phyloP scores from a whole-genome alignment of 768 basidiomycete genomes.

The Chiua virens region DNA sequence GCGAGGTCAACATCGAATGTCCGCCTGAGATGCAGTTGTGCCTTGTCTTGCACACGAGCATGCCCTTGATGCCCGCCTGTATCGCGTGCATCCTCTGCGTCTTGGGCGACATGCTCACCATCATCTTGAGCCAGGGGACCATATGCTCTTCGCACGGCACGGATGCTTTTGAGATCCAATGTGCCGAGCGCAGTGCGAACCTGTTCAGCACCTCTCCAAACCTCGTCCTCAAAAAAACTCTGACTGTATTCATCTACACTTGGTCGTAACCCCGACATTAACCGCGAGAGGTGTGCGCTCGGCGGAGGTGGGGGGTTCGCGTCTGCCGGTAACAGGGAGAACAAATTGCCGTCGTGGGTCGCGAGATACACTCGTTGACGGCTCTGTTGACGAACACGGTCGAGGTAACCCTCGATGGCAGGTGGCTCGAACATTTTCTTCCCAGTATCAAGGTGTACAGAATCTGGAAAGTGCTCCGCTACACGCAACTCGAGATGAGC shows the following conservation, averaged over 20 bases:
- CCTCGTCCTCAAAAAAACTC: conserved; percentile 49
- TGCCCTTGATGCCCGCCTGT: conserved; percentile 62
- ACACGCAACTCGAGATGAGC: conserved; percentile 74
- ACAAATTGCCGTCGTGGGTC: conserved; percentile 73
- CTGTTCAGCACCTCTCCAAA: conserved; percentile 61
- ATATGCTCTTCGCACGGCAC: conserved; percentile 58
- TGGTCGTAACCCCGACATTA: conserved; percentile 30
- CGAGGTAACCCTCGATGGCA: conserved; percentile 83
- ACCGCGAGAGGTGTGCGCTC: conserved; percentile 39
- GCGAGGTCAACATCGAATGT: conserved; percentile 77
- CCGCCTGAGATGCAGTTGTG: conserved; percentile 53
- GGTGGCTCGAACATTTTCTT: conserved; percentile 69
- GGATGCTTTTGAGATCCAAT: conserved; percentile 70
- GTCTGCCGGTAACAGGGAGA: conserved; percentile 49
- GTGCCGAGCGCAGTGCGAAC: conserved; percentile 65
- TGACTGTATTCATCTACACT: conserved; percentile 30
- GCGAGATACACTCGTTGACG: conserved; percentile 67
- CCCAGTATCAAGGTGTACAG: conserved; percentile 40
- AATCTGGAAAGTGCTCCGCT: conserved; percentile 63
- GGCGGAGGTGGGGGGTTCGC: conserved; percentile 75
- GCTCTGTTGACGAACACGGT: conserved; percentile 60
- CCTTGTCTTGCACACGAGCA: conserved; percentile 41
- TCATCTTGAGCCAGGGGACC: conserved; percentile 27
- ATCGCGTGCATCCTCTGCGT: conserved; percentile 55
- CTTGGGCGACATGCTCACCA: conserved; percentile 27